A percentile compares a stretch with the other conserved stretches of the same genome.
phyloP scores from a whole-genome alignment of 2,329 filamentous ascomycete species.

The Aureobasidium melanogenum region DNA sequence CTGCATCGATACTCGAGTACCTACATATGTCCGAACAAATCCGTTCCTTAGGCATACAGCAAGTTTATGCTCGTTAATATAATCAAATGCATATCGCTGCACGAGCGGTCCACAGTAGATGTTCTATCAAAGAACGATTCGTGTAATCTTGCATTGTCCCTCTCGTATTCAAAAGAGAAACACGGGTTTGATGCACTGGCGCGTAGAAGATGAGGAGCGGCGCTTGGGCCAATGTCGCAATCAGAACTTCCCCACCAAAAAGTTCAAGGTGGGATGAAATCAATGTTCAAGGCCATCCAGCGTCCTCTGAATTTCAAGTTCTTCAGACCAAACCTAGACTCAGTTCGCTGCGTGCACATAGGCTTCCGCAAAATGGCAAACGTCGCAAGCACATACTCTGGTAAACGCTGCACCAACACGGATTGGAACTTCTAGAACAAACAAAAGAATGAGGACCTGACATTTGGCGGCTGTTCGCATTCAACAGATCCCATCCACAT shows the following conservation, averaged over 20 bases:
- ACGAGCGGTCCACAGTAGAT: background rate
- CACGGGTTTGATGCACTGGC: background rate
- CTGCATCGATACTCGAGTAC: background rate
- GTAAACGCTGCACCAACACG: conserved; percentile 14
- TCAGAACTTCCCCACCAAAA: conserved; percentile 6
- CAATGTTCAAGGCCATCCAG: background rate
- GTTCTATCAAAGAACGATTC: too few relatives aligned
- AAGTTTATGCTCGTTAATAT: background rate
- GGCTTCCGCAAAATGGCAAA: conserved; percentile 29
- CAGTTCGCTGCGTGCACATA: conserved; percentile 20
- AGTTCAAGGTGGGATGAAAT: conserved; percentile 4
- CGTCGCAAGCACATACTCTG: conserved; percentile 25
- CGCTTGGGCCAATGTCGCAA: conserved; percentile 4
- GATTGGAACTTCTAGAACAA: background rate
- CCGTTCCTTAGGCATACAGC: background rate
- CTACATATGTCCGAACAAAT: background rate
- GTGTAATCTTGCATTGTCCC: too few relatives aligned
- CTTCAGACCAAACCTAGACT: background rate
- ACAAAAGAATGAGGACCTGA: conserved; percentile 6
- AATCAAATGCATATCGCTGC: background rate
- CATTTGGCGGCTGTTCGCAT: background rate
- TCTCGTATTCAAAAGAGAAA: background rate
- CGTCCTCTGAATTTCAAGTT: background rate
- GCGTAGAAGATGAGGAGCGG: background rate
- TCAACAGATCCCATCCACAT: conserved; percentile 38